A percentile compares a stretch with the other conserved stretches of the same genome.
These are phyloP conservation scores for Rhododendron mucronatum DNA, from an alignment of 148 eudicot species.

Conservation along the genomic window DNA sequence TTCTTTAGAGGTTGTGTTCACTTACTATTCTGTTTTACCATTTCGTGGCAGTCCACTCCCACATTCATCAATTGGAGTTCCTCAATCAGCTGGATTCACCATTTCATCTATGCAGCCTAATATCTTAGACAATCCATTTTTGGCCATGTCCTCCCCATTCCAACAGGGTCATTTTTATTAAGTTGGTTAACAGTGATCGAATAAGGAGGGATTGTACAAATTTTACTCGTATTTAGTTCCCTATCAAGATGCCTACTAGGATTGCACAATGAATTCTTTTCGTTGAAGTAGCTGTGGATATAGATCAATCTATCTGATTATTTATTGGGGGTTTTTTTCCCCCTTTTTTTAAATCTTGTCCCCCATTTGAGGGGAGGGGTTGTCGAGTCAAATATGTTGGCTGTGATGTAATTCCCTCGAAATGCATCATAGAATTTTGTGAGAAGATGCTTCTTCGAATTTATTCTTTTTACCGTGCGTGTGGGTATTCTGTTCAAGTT, in stretches of 20 bases:
- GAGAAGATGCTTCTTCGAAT: neutral
- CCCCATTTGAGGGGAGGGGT: neutral
- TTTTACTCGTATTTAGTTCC: conserved; percentile 16
- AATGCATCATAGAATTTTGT: neutral
- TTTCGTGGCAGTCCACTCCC: conserved; percentile 39
- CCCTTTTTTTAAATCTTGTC: neutral
- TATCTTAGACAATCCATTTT: conserved; percentile 49
- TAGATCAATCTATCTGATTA: neutral
- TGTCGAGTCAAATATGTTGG: neutral
- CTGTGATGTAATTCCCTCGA: neutral
- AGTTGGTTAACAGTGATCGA: conserved; percentile 13
- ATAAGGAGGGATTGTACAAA: conserved; percentile 19
- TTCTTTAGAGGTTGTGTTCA: neutral
- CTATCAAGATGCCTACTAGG: neutral
- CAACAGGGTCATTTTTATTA: conserved; percentile 54
- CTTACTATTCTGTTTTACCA: neutral
- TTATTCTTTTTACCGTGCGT: neutral
- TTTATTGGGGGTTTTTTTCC: neutral
- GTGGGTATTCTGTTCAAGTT: neutral
- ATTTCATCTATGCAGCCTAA: conserved; percentile 55
- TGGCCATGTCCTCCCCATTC: conserved; percentile 59
- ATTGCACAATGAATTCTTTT: neutral
- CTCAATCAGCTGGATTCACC: conserved; percentile 62
- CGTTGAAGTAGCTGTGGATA: neutral
- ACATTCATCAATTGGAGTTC: conserved; percentile 39